These are phyloP conservation scores for Boechera divaricarpa DNA, from an alignment of 345 rosid species.

Conservation along the genomic window DNA sequence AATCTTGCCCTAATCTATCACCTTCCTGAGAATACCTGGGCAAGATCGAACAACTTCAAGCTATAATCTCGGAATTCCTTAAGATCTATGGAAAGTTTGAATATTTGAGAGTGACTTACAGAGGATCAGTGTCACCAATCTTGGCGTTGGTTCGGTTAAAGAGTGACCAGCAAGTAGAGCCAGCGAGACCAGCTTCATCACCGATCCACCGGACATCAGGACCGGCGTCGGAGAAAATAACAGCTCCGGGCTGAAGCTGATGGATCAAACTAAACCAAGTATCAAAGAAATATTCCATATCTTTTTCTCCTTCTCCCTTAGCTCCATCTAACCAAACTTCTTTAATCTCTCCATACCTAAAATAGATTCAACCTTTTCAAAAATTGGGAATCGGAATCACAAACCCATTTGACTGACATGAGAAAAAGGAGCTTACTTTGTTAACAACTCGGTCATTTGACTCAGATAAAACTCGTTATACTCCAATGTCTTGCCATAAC, in stretches of 20 bases:
- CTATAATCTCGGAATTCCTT: neutral
- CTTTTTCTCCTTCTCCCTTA: conserved; percentile 74
- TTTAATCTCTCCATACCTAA: conserved; percentile 83
- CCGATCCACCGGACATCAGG: conserved; percentile 87
- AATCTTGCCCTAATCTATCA: conserved; percentile 72
- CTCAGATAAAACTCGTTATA: conserved; percentile 86
- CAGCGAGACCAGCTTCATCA: conserved; percentile 75
- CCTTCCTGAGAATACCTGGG: conserved; percentile 65
- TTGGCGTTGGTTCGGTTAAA: conserved; percentile 64
- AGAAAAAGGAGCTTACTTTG: conserved; percentile 53
- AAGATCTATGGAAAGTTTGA: neutral
- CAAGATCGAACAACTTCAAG: conserved; percentile 1
- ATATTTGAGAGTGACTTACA: conserved; percentile 50
- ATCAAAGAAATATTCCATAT: conserved; percentile 79
- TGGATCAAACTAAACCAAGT: conserved; percentile 80
- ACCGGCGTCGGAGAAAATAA: conserved; percentile 85
- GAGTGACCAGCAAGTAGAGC: conserved; percentile 84
- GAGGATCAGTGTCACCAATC: conserved; percentile 67
- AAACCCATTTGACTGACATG: neutral
- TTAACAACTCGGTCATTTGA: conserved; percentile 86
- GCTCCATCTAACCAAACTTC: conserved; percentile 91
- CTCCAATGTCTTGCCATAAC: conserved; percentile 77
- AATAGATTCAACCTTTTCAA: neutral
- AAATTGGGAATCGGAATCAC: neutral
- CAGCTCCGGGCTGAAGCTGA: conserved; percentile 77